Conservation (phyloP, 345 rosid genomes). For the sweet orange (Citrus sinensis) region DVS_A1.0 CM039164.1:3918501-3919000, state of each 20-base stretch:
- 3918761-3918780: conserved; percentile 98
- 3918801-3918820: conserved; percentile 84
- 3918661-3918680: conserved; percentile 93
- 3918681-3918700: conserved; percentile 54
- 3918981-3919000: neutral
- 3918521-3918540: neutral
- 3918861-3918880: conserved; percentile 81
- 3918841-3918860: conserved; percentile 61
- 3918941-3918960: conserved; percentile 74
- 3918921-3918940: conserved; percentile 66
- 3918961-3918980: conserved; percentile 49
- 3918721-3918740: conserved; percentile 67
- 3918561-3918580: neutral
- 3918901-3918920: conserved; percentile 57
- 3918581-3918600: neutral
- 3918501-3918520: conserved; percentile 60
- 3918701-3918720: conserved; percentile 77
- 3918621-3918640: neutral
- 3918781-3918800: conserved; percentile 68
- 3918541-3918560: neutral
- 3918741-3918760: conserved; percentile 66
- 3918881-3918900: conserved; percentile 65
- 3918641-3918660: conserved; percentile 66
- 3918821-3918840: conserved; percentile 68
- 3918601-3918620: neutral